phyloP scores from a whole-genome alignment of 228 moss, liverwort and hornwort genomes.

The Sphagnum magellanicum region DNA sequence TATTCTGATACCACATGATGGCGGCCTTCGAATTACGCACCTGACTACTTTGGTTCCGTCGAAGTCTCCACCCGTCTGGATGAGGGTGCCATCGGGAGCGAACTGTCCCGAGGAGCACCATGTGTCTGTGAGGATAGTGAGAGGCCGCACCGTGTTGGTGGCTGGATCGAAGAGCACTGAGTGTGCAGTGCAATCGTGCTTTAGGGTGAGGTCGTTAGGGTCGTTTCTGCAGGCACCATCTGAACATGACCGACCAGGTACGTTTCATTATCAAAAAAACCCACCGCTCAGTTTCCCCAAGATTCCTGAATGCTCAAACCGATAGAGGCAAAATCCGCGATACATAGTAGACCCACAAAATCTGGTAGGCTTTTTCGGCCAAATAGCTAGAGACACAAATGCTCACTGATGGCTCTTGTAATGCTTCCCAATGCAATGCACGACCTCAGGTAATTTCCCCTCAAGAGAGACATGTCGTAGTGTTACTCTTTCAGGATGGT shows the following conservation, averaged over 20 bases:
- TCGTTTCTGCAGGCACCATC: slow-evolving; percentile 23
- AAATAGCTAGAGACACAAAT: no score
- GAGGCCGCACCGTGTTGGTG: slow-evolving; percentile 15
- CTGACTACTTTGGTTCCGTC: slow-evolving; percentile 25
- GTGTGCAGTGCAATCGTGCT: slow-evolving; percentile 27
- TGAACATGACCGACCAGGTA: not conserved
- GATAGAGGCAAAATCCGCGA: no score
- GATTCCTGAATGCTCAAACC: no score
- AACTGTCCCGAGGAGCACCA: slow-evolving; percentile 42
- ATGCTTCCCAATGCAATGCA: no score
- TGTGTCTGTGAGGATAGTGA: slow-evolving; percentile 25
- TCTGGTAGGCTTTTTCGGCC: no score
- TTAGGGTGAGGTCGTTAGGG: slow-evolving; percentile 9
- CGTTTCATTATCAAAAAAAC: no score
- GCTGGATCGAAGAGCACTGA: slow-evolving; percentile 19
- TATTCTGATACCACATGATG: not conserved
- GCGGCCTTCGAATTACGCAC: not conserved
- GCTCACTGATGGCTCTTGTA: no score
- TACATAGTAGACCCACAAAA: no score
- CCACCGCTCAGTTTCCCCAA: no score
- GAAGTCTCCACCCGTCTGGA: slow-evolving; percentile 31
- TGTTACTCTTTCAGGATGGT: no score
- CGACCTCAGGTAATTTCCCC: no score
- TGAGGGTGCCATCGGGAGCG: slow-evolving; percentile 21
- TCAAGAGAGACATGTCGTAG: no score